These are phyloP conservation scores for Aspergillus brasiliensis DNA, from an alignment of 2,329 filamentous ascomycete genomes.

Conservation along the genomic window DNA sequence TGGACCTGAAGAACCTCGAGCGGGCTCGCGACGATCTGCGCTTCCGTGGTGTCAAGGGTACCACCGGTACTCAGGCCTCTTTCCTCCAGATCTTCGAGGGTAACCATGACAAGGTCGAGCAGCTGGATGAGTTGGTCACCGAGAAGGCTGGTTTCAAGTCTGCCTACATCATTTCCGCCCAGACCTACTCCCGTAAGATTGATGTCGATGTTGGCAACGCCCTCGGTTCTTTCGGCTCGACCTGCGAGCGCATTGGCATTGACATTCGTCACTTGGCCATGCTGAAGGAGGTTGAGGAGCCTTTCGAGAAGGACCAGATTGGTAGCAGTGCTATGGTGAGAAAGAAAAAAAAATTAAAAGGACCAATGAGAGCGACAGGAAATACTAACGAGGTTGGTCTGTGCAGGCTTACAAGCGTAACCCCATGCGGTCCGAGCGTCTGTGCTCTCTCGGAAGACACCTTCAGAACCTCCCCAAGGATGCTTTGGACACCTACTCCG, in stretches of 20 bases:
- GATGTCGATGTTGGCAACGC: slow-evolving; percentile 80
- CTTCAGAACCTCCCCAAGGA: slow-evolving; percentile 57
- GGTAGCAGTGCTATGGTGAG: slow-evolving; percentile 62
- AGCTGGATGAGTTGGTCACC: slow-evolving; percentile 64
- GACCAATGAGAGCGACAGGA: slow-evolving; percentile 1
- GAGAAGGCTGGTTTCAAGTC: slow-evolving; percentile 66
- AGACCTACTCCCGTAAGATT: slow-evolving; percentile 79
- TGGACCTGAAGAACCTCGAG: slow-evolving; percentile 76
- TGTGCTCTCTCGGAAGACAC: slow-evolving; percentile 61
- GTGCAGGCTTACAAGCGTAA: slow-evolving; percentile 67
- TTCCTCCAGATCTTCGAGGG: slow-evolving; percentile 71
- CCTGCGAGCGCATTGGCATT: slow-evolving; percentile 71
- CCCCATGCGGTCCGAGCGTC: slow-evolving; percentile 59
- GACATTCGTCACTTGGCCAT: slow-evolving; percentile 74
- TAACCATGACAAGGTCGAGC: slow-evolving; percentile 62
- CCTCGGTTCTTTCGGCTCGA: slow-evolving; percentile 76
- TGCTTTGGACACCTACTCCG: slow-evolving; percentile 66
- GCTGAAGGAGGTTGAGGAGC: slow-evolving; percentile 84
- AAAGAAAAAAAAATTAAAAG: neutral
- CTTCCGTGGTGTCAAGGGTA: slow-evolving; percentile 75
- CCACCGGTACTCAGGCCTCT: slow-evolving; percentile 76
- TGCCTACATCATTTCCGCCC: slow-evolving; percentile 67
- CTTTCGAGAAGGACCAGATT: slow-evolving; percentile 78
- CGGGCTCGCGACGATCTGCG: slow-evolving; percentile 66
- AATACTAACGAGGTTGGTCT: slow-evolving; percentile 29